Base-by-base conservation (phyloP, 2,329 filamentous ascomycete genomes). In the Davidsoniella australis region DNA sequence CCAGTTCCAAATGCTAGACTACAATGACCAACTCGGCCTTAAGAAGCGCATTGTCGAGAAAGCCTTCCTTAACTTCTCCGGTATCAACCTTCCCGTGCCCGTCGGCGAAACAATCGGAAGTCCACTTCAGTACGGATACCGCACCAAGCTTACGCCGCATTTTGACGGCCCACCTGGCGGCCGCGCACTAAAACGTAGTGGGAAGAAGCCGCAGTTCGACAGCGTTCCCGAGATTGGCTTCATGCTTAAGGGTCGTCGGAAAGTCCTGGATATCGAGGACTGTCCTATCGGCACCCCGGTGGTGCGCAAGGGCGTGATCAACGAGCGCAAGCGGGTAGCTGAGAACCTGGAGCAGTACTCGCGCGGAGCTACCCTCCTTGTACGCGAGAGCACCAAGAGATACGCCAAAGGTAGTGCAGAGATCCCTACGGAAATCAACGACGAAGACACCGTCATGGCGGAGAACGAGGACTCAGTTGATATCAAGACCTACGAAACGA, bases 1-100 rank as follows among this genome's bases (percentile, higher is more conserved):
- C 62, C 91, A 98, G 65, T 88, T 96, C 63, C 91, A 98, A 68
- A 95, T 96, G 85, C 75, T 98, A 55, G 78, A 85, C 49, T 96
- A 96, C 63, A 66, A 73, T 26, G 82, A 87, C 58, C 91, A 98
- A 63, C 75, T 98, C 24, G 71, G 70, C 41, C 81, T 89, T 64
- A 98, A 98, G 69, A 79, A 75, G 61, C 73, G 75, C 52, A 82
- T 96, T 53, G 80, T 98, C 42, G 85, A 94, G 59, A 93, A 91
- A 61, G 91, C 91, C 6, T 98, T 84, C 68, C 73, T 70, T 54
- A 89, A 94, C 68, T 98, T 96, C 66, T 93, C 88, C 12, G 51
- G 47, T 29, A 53, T 53, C 18, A 78, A 85, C 53, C 71, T 98
- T 5, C 72, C 82, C 0, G 70, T 96, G 1, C 91, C 91, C 2